Evolutionary conservation across 768 basidiomycete genomes (phyloP), one percentile per base, ranked within the genome.

Genomic region (Gloeostereum incarnatum): DNA sequence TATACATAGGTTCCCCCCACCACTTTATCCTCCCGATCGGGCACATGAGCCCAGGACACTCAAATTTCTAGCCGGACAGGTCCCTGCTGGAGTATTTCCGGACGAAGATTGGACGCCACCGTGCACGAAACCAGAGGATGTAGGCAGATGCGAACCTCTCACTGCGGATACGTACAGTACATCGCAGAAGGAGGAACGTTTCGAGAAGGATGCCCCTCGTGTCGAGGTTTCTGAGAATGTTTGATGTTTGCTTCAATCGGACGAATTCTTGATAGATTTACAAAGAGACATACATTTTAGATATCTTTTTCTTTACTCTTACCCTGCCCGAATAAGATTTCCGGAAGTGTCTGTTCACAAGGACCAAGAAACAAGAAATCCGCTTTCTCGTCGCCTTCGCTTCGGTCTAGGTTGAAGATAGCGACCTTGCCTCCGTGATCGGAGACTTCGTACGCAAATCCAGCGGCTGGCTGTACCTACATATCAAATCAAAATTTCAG

Each of bases 341-440:
- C n/a, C n/a, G 51, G 46, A 18, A 59, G 44, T 1, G 42, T 49
- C 11, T 40, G 44, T 31, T 57, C 58, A 37, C 61, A 62, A 21
- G 47, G 45, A 1, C 61, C 61, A n/a, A 53, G 23, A 43, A 64
- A 59, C 3, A 56, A 36, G 41, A 61, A 65, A 39, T 63, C 56
- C 2, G 58, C 59, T 8, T 53, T 33, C 8, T 50, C 45, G 26
- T 55, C 55, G 3, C 39, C 40, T 16, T 47, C 42, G 4, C 40
- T 49, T 2, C 35, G 35, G 10, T 59, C 56, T 14, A 62, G 31
- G 43, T 64, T 65, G 50, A 66, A 68, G 4, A 65, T 50, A 0
- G 62, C 64, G 4, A 65, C 59, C 30, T 52, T 58, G 3, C 61
- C 66, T 13, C 57, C 57, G 22, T 50, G 40, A 2, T 49, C 33